Evolutionary conservation across 139 green algal species (phyloP).

Genomic region (Desmodesmus armatus): DNA sequence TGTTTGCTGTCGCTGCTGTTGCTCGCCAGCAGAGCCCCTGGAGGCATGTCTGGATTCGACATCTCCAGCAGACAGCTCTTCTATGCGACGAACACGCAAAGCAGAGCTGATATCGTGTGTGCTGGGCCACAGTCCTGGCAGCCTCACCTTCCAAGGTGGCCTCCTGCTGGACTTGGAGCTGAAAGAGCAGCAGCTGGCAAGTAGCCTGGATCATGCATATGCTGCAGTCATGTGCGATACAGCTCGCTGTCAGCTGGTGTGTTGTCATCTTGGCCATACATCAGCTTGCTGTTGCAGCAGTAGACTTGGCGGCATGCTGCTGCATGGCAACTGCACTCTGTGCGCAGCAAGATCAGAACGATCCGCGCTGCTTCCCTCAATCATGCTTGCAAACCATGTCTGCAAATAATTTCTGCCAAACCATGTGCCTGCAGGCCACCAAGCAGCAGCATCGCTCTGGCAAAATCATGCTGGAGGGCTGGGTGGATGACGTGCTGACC

Average conservation of each 20-base stretch:
- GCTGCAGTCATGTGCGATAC: too few species aligned
- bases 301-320: neutral
- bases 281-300: neutral
- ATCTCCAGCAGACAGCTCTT: too few species aligned
- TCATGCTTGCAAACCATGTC: neutral
- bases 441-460: neutral
- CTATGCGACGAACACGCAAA: slow-evolving; percentile 35
- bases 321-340: neutral
- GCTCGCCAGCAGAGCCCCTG: too few species aligned
- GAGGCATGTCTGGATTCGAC: too few species aligned
- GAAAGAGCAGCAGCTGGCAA: neutral
- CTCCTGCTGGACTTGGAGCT: neutral
- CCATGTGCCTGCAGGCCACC: neutral
- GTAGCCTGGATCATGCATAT: too few species aligned
- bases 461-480: neutral
- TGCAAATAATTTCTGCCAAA: neutral
- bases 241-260: neutral
- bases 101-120: slow-evolving; percentile 26
- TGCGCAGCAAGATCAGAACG: neutral
- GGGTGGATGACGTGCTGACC: slow-evolving; percentile 19
- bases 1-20: too few species aligned
- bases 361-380: neutral
- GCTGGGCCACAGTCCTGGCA: slow-evolving; percentile 1
- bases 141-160: neutral
- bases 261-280: neutral